Evolutionary conservation across 2,329 filamentous ascomycete genomes (phyloP), one percentile per base, ranked within the genome.

Genomic region (Microdochium bolleyi): DNA sequence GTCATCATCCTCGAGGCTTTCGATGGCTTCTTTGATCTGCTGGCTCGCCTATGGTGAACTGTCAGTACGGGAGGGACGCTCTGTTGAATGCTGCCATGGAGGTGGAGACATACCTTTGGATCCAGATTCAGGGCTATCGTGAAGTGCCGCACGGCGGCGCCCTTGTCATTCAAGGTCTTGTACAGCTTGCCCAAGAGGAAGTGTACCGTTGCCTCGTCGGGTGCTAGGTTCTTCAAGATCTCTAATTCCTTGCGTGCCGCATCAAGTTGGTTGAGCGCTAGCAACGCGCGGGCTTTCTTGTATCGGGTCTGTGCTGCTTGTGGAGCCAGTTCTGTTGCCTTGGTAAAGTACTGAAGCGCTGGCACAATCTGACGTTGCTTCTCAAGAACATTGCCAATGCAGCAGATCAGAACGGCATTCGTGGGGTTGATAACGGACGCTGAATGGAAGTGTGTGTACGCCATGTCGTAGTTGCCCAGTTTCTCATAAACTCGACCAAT

Each of bases 21-120:
- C 92, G 73, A 99, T 96, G 19, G 90, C 91, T 67, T 96, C 91
- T 71, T 97, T 99, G 70, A 99, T 96, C 68, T 91, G 87, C 57
- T 89, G 87, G 58, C 89, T 91, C 61, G 92, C 90, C 92, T 96
- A 59, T 14, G 52, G 19, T 7, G 24, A 24, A 51, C 13, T 24
- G 53, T 66, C 60, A 70, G 67, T 52, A 52, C 54, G n/a, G n/a
- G n/a, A 52, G 30, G 14, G 13, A 8, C 5, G n/a, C n/a, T 34
- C 11, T 24, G 34, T 14, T 30, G 21, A 13, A 30, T n/a, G 38
- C 21, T 34, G 8, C 21, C 34, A 10, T 1, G 14, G 14, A n/a
- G 5, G 10, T 49, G 21, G 7, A 34, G 49, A 67, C 77, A 66
- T 76, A 95, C 92, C 85, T 97, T 97, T 27, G 92, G 94, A 75